Conservation (phyloP, 1,284 basidiomycete genomes). For the Cryptococcus maquisensis region DNA sequence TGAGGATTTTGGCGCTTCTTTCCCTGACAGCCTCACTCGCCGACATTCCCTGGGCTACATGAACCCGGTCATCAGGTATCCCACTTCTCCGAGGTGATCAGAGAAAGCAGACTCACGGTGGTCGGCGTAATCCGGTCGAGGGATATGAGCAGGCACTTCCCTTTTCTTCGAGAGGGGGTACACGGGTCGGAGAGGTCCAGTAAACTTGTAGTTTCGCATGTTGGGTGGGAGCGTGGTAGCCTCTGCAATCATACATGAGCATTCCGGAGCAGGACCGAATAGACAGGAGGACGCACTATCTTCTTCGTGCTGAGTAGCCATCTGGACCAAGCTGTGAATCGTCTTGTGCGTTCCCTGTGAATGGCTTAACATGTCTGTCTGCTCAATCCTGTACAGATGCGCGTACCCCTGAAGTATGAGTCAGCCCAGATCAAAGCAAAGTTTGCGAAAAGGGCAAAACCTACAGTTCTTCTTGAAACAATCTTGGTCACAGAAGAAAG, state of each 20-base stretch:
- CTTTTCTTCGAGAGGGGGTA: constrained; percentile 46
- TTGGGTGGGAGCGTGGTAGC: constrained; percentile 36
- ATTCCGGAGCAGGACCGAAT: background rate
- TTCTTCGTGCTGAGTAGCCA: constrained; percentile 36
- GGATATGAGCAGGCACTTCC: constrained; percentile 44
- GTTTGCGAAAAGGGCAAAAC: constrained; percentile 6
- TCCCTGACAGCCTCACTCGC: constrained; percentile 37
- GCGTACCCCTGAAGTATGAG: constrained; percentile 22
- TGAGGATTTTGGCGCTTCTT: constrained; percentile 38
- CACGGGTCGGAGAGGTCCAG: constrained; percentile 46
- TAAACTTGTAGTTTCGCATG: constrained; percentile 46
- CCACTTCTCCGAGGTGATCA: background rate
- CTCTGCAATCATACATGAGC: constrained; percentile 20
- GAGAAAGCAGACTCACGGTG: constrained; percentile 38
- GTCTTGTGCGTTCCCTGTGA: constrained; percentile 40
- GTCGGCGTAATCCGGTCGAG: constrained; percentile 49
- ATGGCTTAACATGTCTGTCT: background rate
- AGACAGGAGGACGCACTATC: constrained; percentile 23
- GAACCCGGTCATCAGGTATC: background rate
- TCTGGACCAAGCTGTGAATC: constrained; percentile 46
- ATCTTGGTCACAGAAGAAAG: constrained; percentile 50
- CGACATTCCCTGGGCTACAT: constrained; percentile 42
- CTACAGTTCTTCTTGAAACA: constrained; percentile 51
- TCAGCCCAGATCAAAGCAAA: background rate
- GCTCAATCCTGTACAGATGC: too few species aligned